Evolutionary conservation across 441 rosid species (phyloP).

Genomic region (Isatis lusitanica): DNA sequence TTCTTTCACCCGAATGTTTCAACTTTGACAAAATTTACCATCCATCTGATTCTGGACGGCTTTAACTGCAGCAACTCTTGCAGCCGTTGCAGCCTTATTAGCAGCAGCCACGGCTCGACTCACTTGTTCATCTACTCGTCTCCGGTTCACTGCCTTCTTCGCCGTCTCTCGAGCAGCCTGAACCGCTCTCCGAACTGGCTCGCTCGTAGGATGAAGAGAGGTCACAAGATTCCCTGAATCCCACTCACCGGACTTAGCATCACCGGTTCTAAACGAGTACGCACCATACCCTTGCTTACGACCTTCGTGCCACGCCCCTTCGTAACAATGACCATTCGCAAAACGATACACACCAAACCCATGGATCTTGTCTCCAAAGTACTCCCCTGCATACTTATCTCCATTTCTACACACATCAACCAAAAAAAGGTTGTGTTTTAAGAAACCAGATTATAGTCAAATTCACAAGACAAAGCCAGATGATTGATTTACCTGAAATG

Average conservation of each 20-base stretch:
- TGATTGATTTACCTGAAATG: conserved; percentile 65
- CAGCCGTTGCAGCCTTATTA: conserved; percentile 86
- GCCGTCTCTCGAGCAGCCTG: conserved; percentile 83
- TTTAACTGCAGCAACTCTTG: conserved; percentile 90
- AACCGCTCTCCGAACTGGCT: conserved; percentile 59
- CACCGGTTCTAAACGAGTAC: conserved; percentile 74
- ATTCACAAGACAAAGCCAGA: background rate
- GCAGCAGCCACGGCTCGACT: conserved; percentile 69
- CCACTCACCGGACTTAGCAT: conserved; percentile 80
- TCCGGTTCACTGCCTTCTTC: conserved; percentile 55
- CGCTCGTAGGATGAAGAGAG: conserved; percentile 49
- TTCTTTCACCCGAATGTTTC: background rate
- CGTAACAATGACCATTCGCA: conserved; percentile 81
- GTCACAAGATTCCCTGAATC: conserved; percentile 61
- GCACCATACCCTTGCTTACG: conserved; percentile 83
- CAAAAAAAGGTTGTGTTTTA: background rate
- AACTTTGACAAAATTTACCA: conserved; percentile 77
- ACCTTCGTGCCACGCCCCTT: conserved; percentile 97
- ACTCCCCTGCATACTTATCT: conserved; percentile 82
- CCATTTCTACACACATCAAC: conserved; percentile 57
- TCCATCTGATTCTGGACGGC: conserved; percentile 91
- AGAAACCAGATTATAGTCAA: background rate
- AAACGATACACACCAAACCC: conserved; percentile 87
- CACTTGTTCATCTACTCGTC: conserved; percentile 76
- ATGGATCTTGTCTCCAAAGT: conserved; percentile 82